Base-by-base conservation (phyloP, 805 yeast species). In the Kluyveromyces nonfermentans region DNA sequence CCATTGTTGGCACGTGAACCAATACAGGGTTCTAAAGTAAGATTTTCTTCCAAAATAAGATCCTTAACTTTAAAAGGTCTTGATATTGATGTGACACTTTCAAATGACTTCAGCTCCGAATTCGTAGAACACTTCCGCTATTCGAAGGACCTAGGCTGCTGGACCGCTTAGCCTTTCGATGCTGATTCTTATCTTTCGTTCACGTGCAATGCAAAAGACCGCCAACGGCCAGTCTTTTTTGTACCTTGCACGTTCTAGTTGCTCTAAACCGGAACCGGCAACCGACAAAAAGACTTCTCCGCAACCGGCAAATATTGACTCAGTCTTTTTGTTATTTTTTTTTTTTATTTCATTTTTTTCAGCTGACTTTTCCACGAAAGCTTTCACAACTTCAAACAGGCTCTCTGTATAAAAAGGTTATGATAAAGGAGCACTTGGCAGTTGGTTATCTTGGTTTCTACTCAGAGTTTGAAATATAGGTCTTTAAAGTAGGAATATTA, bases 1-100 rank as follows among this genome's bases (percentile, higher is more conserved):
- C 65, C 64, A 2, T 46, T 63, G 2, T 45, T 63, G 12, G 48
- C 50, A 34, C 52, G 50, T 37, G 51, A 52, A 14, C 56, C 59
- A 1, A 42, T 48, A 9, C 55, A 56, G 15, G 54, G 58, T 1
- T 54, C 51, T 39, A 57, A 50, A 45, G 58, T 60, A 1, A 49
- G 64, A 34, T 49, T 56, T 8, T 51, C 46, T 25, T 59, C 60
- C 35, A 55, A 50, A n/a, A 38, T 38, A 15, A 28, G 22, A 28
- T 31, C 33, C 10, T 12, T 33, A 12, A 18, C 17, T 3, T 15
- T 15, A n/a, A n/a, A 33, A 15, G 35, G 35, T 6, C 17, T 15
- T 12, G 9, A 28, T 28, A 15, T 18, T 17, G 41, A 37, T 37
- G 22, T 40, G 21, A 19, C 21, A 35, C 33, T 17, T 5, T 33